Evolutionary conservation across 1,139 yeast species (phyloP), one percentile per base, ranked within the genome.

Genomic region (Ogataea hybrid): DNA sequence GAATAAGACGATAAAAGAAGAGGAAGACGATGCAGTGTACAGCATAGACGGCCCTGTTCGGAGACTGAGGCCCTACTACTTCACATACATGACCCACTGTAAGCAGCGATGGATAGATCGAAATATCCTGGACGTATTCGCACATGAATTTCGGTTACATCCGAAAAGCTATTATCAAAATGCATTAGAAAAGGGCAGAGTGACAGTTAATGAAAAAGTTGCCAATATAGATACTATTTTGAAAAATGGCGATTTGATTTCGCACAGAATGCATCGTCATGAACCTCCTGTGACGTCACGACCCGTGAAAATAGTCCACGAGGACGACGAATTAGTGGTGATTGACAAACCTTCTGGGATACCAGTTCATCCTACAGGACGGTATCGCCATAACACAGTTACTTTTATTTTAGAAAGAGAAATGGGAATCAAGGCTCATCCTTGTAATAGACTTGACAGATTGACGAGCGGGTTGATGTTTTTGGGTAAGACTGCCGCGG

Each of bases 321-420:
- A 89, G 58, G 84, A 88, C 59, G 92, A 85, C 14, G 78, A 85
- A 39, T 64, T 89, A 25, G 72, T 92, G 6, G 96, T 86, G 1
- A 84, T 94, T 22, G 96, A 92, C 61, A 92, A 92, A 54, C 98
- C 99, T 0, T 77, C 95, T 3, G 97, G 98, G 0, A 77, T 92
- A 4, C 97, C 99, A 0, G 97, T 84, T 1, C 98, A 92, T 61
- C 98, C 99, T 1, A 85, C 97, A 0, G 99, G 98, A 0, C 69
- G 97, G 45, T 92, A 82, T 64, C 70, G 95, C 46, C 88, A 78
- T 64, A 92, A 92, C 60, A 80, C 96, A 1, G 78, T 90, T 12
- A 87, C 95, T n/a, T 86, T 84, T 61, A 79, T 88, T 15, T 65
- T 90, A 49, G 81, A 84, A 58, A 79, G 77, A 43, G 90, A 88